Evolutionary conservation across 495 filamentous ascomycete species (phyloP), one percentile per base, ranked within the genome.

Genomic region (Penicillium pancosmium): DNA sequence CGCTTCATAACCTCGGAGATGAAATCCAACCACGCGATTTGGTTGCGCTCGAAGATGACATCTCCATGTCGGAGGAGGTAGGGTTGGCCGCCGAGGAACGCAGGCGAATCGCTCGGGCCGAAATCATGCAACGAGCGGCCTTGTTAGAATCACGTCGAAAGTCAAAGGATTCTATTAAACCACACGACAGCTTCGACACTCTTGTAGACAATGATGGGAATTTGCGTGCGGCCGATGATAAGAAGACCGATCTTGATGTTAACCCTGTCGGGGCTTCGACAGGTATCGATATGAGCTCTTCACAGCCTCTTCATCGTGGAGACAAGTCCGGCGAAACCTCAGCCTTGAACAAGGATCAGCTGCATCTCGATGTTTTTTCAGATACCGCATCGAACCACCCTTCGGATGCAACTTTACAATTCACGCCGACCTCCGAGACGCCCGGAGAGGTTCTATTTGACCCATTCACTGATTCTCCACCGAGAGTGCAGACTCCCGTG

Each of bases 1-100:
- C 90, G 15, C 74, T 96, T 25, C 88, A 93, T 66, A 82, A 82
- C 41, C 82, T 93, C 1, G 91, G 89, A 52, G 91, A 93, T 68
- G 89, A 86, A 56, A 81, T 92, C 54, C 83, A 86, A 56, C 87
- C 90, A 19, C 65, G 65, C 27, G 65, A 71, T n/a, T 43, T 59
- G 5, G 55, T 56, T 16, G 48, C 56, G 6, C 10, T 46, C 8
- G 62, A 64, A 36, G 72, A 82, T 50, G 80, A 83, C 44, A 76
- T 78, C 8, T 81, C 80, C n/a, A 80, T 80, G 64, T 80, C 78
- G 13, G 83, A 84, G 63, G 81, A 88, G 25, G 60, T 77, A 11
- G 82, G 78, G 9, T 79, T 87, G 16, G 86, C 87, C 16, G 90
- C 88, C 46, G 87, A 87, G 57, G 88, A 91, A 58, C 85, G 87